phyloP scores from a whole-genome alignment of 2,329 filamentous ascomycete genomes.

The Talaromyces sp. region DNA sequence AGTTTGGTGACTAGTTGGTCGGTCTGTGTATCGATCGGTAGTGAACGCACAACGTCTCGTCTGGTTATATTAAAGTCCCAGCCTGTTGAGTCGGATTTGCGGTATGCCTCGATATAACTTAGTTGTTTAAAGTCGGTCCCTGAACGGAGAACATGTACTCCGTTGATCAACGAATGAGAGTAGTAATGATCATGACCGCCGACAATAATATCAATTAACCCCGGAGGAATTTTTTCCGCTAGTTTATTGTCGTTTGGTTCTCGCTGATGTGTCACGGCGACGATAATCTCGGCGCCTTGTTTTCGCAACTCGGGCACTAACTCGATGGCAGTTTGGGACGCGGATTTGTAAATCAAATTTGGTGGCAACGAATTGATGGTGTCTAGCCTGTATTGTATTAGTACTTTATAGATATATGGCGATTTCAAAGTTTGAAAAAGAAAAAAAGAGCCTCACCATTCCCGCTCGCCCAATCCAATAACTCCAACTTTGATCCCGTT shows the following conservation, averaged over 20 bases:
- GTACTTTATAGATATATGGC: background rate
- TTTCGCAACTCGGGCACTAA: conserved; percentile 67
- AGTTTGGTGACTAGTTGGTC: conserved; percentile 61
- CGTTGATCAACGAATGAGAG: conserved; percentile 68
- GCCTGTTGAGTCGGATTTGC: conserved; percentile 45
- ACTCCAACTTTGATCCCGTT: conserved; percentile 83
- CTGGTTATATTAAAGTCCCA: conserved; percentile 79
- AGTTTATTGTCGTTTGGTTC: conserved; percentile 88
- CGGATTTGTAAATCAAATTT: conserved; percentile 74
- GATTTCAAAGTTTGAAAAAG: background rate
- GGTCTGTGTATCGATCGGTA: conserved; percentile 60
- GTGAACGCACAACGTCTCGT: conserved; percentile 65
- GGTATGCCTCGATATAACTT: conserved; percentile 76
- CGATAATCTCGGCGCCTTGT: conserved; percentile 74
- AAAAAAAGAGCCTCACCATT: conserved; percentile 52
- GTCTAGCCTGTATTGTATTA: conserved; percentile 52
- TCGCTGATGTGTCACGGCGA: conserved; percentile 78
- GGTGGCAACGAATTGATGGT: conserved; percentile 85
- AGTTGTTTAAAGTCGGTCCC: conserved; percentile 90
- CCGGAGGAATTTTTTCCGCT: conserved; percentile 63
- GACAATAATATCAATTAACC: conserved; percentile 76
- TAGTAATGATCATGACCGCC: conserved; percentile 92
- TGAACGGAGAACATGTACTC: conserved; percentile 77
- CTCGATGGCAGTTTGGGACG: conserved; percentile 68
- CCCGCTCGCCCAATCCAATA: conserved; percentile 78